Conservation (phyloP, 331 rosid species). For the Malus hybrid region DNA sequence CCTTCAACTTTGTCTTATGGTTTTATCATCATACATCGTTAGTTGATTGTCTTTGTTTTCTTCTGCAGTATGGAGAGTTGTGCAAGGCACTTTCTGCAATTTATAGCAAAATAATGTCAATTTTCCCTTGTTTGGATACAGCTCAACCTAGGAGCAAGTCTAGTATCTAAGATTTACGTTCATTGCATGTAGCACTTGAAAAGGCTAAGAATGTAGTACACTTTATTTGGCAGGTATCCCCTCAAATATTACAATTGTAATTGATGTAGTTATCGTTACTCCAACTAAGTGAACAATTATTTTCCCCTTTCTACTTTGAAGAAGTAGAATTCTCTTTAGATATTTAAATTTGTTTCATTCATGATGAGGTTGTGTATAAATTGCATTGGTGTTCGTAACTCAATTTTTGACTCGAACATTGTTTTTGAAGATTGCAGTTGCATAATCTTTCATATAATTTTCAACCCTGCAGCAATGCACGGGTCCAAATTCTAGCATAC, state of each 20-base stretch:
- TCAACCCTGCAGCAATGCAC: too few species aligned
- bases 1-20: too few species aligned
- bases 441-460: too few species aligned
- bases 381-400: too few species aligned
- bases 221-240: slow-evolving; percentile 62
- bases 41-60: neutral
- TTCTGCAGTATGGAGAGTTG: slow-evolving; percentile 74
- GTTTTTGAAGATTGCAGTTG: too few species aligned
- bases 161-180: slow-evolving; percentile 80
- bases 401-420: too few species aligned
- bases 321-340: neutral
- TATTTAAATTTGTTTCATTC: too few species aligned
- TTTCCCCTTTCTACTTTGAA: neutral
- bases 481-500: too few species aligned
- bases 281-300: neutral
- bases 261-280: neutral
- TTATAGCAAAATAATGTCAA: slow-evolving; percentile 46
- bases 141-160: slow-evolving; percentile 85
- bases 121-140: slow-evolving; percentile 79
- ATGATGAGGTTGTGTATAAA: too few species aligned
- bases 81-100: slow-evolving; percentile 32
- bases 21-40: too few species aligned
- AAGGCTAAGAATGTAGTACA: slow-evolving; percentile 84
- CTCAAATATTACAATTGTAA: neutral
- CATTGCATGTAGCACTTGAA: slow-evolving; percentile 79